A percentile compares a stretch with the other conserved stretches of the same genome.
phyloP scores from a whole-genome alignment of 176 grass and related monocot species.

The Dendrocalamus sinicus region DNA sequence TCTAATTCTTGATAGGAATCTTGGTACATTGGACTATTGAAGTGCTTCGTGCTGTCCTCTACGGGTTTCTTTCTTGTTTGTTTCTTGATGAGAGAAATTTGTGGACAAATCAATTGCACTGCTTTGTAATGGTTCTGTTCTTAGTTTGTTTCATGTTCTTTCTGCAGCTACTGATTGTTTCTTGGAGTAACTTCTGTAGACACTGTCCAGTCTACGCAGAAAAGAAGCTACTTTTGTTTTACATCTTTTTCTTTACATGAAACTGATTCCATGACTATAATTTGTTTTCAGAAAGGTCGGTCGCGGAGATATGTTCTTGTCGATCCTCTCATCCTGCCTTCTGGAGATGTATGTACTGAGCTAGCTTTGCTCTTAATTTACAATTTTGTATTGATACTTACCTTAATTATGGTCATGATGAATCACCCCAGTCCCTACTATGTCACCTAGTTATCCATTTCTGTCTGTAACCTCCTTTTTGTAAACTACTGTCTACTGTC shows the following conservation, averaged over 20 bases:
- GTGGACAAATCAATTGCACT: too few species aligned
- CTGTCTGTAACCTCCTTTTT: not conserved
- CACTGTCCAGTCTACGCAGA: too few species aligned
- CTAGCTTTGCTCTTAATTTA: not conserved
- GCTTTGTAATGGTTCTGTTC: not conserved
- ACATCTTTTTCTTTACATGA: not conserved
- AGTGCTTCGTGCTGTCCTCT: too few species aligned
- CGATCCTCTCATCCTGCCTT: conserved; percentile 20
- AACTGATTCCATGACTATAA: not conserved
- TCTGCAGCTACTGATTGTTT: not conserved
- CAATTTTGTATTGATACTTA: not conserved
- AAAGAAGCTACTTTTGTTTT: not conserved
- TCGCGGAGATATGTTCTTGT: not conserved
- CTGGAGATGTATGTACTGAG: not conserved
- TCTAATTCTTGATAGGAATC: not conserved
- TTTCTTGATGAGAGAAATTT: too few species aligned
- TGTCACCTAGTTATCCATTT: not conserved
- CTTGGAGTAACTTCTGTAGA: too few species aligned
- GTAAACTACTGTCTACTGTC: not conserved
- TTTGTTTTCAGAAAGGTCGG: not conserved
- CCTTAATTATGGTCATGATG: not conserved
- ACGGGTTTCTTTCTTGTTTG: too few species aligned
- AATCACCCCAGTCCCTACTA: not conserved
- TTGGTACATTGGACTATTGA: too few species aligned
- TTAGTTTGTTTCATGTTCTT: not conserved